Conservation (phyloP, 2,329 filamentous ascomycete genomes). For the Paecilomyces sp. region DNA sequence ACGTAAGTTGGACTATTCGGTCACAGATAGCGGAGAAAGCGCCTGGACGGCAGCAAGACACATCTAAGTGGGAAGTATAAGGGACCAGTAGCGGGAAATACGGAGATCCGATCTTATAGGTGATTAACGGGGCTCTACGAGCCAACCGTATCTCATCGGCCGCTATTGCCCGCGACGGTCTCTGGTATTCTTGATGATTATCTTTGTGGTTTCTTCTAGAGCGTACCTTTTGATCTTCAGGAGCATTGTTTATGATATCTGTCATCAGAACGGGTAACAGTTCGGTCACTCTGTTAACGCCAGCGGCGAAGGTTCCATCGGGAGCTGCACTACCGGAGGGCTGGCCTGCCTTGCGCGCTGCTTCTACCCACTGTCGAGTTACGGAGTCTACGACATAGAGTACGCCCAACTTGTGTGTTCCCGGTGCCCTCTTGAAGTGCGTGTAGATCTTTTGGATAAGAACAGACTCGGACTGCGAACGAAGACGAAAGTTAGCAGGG, state of each 20-base stretch:
- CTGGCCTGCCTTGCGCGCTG: conserved; percentile 80
- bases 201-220: conserved; percentile 27
- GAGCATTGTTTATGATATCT: conserved; percentile 83
- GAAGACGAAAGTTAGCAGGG: conserved; percentile 10
- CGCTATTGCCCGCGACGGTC: conserved; percentile 18
- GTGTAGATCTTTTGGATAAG: conserved; percentile 95
- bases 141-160: conserved; percentile 15
- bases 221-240: conserved; percentile 95
- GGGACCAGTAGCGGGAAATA: conserved; percentile 18
- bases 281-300: conserved; percentile 94
- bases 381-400: conserved; percentile 99
- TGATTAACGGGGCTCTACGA: conserved; percentile 19
- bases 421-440: conserved; percentile 90
- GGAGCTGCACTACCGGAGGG: conserved; percentile 70
- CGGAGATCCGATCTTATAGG: conserved; percentile 15
- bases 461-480: conserved; percentile 75
- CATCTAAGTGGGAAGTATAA: conserved; percentile 14
- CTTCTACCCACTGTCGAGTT: conserved; percentile 96
- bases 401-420: conserved; percentile 95
- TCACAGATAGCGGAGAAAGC: conserved; percentile 15
- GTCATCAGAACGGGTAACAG: conserved; percentile 89
- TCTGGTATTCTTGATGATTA: conserved; percentile 19
- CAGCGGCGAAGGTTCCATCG: conserved; percentile 89
- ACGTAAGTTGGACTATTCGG: conserved; percentile 44
- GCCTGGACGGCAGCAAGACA: conserved; percentile 11